Percentiles rank a stretch among this genome's conserved stretches.
phyloP scores from a whole-genome alignment of 768 basidiomycete genomes.

The Hericium alpestre region DNA sequence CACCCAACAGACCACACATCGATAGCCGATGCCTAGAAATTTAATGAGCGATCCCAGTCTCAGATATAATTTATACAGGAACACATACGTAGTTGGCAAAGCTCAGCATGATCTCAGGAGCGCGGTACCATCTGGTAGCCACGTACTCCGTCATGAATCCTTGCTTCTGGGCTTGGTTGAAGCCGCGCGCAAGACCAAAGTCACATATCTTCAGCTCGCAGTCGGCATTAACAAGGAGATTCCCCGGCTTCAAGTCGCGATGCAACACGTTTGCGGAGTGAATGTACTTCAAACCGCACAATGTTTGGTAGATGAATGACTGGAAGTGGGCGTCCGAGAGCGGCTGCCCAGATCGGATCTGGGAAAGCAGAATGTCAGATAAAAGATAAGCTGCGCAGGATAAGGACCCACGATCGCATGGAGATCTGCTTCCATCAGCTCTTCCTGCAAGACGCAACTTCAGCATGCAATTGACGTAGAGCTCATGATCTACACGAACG shows the following conservation, averaged over 20 bases:
- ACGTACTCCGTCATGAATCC: constrained; percentile 99
- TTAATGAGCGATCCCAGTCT: background rate
- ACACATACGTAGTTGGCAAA: constrained; percentile 82
- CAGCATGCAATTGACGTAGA: background rate
- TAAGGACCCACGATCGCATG: constrained; percentile 77
- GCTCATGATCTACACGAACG: constrained; percentile 34
- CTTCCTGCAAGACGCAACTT: constrained; percentile 51
- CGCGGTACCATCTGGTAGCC: constrained; percentile 97
- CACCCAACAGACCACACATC: constrained; percentile 97
- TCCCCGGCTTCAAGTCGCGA: constrained; percentile 91
- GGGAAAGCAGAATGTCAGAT: background rate
- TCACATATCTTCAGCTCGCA: constrained; percentile 99
- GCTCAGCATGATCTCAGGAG: constrained; percentile 98
- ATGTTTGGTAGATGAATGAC: constrained; percentile 95
- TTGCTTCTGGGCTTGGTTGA: constrained; percentile 78
- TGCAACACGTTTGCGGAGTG: constrained; percentile 97
- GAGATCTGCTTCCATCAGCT: constrained; percentile 99
- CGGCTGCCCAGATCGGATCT: constrained; percentile 83
- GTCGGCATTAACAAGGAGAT: constrained; percentile 94
- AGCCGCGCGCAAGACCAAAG: constrained; percentile 92
- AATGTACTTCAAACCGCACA: constrained; percentile 97
- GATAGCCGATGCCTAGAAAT: constrained; percentile 69
- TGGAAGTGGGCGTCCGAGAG: constrained; percentile 88
- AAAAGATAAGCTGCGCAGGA: background rate
- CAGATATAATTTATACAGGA: background rate